phyloP scores from a whole-genome alignment of 805 yeast species.

The Ogataea glucozyma region DNA sequence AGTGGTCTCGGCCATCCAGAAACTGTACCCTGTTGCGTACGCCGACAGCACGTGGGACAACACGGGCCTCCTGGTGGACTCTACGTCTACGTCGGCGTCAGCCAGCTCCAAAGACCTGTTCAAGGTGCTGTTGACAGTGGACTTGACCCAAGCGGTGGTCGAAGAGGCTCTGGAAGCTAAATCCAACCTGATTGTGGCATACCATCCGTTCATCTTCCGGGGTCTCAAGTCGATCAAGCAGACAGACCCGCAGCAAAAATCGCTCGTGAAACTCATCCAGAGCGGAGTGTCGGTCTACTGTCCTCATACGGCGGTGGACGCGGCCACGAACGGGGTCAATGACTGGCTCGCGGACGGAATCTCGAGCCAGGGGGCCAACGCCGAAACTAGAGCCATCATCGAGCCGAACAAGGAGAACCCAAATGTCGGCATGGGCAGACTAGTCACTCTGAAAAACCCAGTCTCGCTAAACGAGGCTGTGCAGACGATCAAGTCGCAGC shows the following conservation, averaged over 20 bases:
- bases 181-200: constrained; percentile 70
- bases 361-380: constrained; percentile 20
- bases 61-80: constrained; percentile 85
- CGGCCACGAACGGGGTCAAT: constrained; percentile 89
- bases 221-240: constrained; percentile 74
- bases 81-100: constrained; percentile 32
- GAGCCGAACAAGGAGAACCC: constrained; percentile 44
- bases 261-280: constrained; percentile 69
- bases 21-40: constrained; percentile 72
- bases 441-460: constrained; percentile 50
- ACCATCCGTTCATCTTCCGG: constrained; percentile 91
- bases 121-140: constrained; percentile 69
- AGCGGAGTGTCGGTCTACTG: constrained; percentile 85
- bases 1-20: constrained; percentile 58
- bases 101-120: constrained; percentile 20
- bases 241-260: constrained; percentile 75
- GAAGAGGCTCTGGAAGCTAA: constrained; percentile 72
- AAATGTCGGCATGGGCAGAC: constrained; percentile 82
- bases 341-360: constrained; percentile 80
- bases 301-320: constrained; percentile 96
- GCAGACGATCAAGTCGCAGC: constrained; percentile 48
- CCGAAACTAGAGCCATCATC: constrained; percentile 39
- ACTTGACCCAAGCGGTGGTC: constrained; percentile 78
- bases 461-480: constrained; percentile 48
- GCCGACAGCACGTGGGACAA: constrained; percentile 96